These are phyloP conservation scores for Aureobasidium namibiae DNA, from an alignment of 2,329 filamentous ascomycete species.

Conservation along the genomic window DNA sequence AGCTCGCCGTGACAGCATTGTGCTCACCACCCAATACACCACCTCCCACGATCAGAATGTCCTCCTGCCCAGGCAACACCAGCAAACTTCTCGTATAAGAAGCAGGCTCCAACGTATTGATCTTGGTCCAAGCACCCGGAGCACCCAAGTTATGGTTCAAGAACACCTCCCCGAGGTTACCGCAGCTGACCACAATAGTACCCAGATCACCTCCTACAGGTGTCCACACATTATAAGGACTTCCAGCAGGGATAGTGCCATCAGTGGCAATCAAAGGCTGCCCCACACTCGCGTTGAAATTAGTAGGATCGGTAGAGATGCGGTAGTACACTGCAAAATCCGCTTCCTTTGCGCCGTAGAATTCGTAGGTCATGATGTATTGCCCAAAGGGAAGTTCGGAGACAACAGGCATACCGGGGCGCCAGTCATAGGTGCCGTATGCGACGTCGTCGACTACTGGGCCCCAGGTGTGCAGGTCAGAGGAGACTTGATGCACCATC, in stretches of 20 bases:
- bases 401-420: constrained; percentile 62
- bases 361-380: constrained; percentile 60
- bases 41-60: constrained; percentile 35
- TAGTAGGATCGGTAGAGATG: constrained; percentile 38
- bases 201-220: constrained; percentile 38
- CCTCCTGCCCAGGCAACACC: constrained; percentile 33
- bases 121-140: constrained; percentile 38
- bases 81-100: constrained; percentile 41
- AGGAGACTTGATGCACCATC: constrained; percentile 55
- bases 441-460: constrained; percentile 53
- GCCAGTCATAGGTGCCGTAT: constrained; percentile 53
- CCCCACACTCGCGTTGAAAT: constrained; percentile 36
- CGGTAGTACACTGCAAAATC: constrained; percentile 48
- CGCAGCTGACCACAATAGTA: constrained; percentile 41
- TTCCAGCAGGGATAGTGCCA: constrained; percentile 37
- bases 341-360: constrained; percentile 40
- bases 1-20: constrained; percentile 19
- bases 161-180: constrained; percentile 35
- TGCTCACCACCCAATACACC: constrained; percentile 25
- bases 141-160: constrained; percentile 39
- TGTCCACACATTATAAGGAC: constrained; percentile 47
- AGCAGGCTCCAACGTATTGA: constrained; percentile 32
- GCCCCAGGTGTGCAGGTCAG: constrained; percentile 53
- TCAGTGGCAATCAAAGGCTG: constrained; percentile 36
- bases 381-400: constrained; percentile 47